Evolutionary conservation across 2,329 filamentous ascomycete genomes (phyloP), one percentile per base, ranked within the genome.

Genomic region (Fusarium algeriense): DNA sequence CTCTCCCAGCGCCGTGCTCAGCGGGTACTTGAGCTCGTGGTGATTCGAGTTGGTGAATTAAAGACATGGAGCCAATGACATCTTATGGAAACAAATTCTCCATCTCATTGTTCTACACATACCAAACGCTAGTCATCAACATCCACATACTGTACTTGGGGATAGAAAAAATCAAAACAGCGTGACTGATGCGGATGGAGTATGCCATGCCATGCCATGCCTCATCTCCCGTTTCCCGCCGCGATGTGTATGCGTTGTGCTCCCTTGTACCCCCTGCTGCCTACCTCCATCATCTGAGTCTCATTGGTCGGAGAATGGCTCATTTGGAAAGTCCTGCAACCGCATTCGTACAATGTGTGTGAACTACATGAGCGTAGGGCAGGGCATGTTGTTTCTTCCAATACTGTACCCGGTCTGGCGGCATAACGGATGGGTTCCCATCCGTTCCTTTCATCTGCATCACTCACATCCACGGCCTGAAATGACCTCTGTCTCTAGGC

Each of bases 381-480:
- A 70, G 64, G 54, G 45, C 58, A 61, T 54, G 60, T 45, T 60
- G 38, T 54, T 54, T 44, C 50, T 54, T 44, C 52, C 37, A 63
- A 37, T 63, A 52, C 48, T 38, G 48, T 52, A 56, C 46, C 56
- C 60, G 60, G 60, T 58, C 63, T 53, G 52, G 53, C 62, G 60
- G 70, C 73, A 70, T 71, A 32, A 54, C 58, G 70, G 69, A 64
- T 73, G 69, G 52, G 67, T 66, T 60, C 69, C 60, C 57, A 60
- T 55, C 68, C 69, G 68, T 74, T 65, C 63, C 64, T 73, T 58
- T 69, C 71, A 72, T 67, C 61, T 73, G 65, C 66, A 71, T 60
- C 52, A 65, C 64, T 60, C 54, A 65, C 64, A 67, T 63, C 59
- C 61, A 65, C 60, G 60, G 61, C 62, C 70, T 62, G 65, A 74